Base-by-base conservation (phyloP, 768 basidiomycete genomes). In the Candolleomyces eurysporus region DNA sequence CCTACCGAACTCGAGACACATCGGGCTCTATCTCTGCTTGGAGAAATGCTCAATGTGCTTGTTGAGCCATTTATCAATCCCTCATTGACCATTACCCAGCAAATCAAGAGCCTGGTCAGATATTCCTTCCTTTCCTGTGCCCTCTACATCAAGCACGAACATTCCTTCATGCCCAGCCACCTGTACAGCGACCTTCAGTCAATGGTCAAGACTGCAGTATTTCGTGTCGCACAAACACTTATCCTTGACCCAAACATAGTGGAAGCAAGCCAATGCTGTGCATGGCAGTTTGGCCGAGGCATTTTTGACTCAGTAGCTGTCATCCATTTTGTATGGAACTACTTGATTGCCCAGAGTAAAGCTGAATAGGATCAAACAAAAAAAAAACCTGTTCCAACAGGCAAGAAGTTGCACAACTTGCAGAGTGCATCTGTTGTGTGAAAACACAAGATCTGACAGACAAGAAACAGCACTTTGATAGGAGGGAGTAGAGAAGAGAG, bases 131-230 rank as follows among this genome's bases (percentile, higher is more conserved):
- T 75, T 31, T 17, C 59, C 1, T 72, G 72, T 50, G 61, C 65
- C 3, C 55, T 73, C 3, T 73, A 61, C 48, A 58, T 63, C 3
- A 40, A 61, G 13, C 62, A 71, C 52, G 65, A 65, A 3, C 57
- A 54, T 19, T 31, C 16, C 8, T 75, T 72, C 60, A 66, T 76
- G 63, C 66, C 68, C 0, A 64, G 69, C 6, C 72, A 73, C 32
- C 65, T 75, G 0, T 76, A 75, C 61, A 61, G 64, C 13, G 73
- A 76, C 53, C 26, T 66, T 0, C 71, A 74, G 57, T 64, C 68
- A 17, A 71, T 72, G 64, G 65, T 75, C 30, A 68, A 69, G 32
- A 73, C 68, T 40, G 67, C 61, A 55, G 61, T 66, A 22, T 66
- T 63, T 60, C 61, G 58, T 52, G 68, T 68, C 43, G 62, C 62